These are phyloP conservation scores for Dissoconium aciculare DNA, from an alignment of 2,329 filamentous ascomycete genomes.

Conservation along the genomic window DNA sequence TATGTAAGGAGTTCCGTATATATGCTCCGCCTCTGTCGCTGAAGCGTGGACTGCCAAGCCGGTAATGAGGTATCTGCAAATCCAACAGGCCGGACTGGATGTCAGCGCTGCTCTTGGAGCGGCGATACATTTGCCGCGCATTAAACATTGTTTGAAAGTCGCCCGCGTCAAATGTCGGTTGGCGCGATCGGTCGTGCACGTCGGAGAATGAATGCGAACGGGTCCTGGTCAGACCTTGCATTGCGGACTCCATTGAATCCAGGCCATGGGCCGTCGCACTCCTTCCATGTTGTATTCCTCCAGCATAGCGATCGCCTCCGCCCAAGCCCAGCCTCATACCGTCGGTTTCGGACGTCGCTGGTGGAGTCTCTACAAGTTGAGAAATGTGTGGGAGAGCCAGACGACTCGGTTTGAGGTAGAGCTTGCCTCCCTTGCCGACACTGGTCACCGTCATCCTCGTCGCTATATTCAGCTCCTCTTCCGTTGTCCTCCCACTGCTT, in stretches of 20 bases:
- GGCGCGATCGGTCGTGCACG: slow-evolving; percentile 42
- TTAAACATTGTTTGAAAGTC: slow-evolving; percentile 17
- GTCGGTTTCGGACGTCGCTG: slow-evolving; percentile 14
- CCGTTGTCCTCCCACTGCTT: slow-evolving; percentile 10
- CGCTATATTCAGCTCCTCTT: slow-evolving; percentile 13
- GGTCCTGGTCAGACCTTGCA: slow-evolving; percentile 21
- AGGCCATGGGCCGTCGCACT: too few relatives aligned
- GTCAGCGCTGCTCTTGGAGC: slow-evolving; percentile 19
- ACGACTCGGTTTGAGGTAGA: slow-evolving; percentile 32
- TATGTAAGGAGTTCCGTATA: slow-evolving; percentile 66
- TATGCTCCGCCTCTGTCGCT: slow-evolving; percentile 60
- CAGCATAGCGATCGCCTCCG: too few relatives aligned
- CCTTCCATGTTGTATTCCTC: too few relatives aligned
- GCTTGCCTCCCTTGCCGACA: slow-evolving; percentile 32
- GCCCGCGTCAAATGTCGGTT: slow-evolving; percentile 17
- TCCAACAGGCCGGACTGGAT: slow-evolving; percentile 15
- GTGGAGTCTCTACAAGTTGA: slow-evolving; percentile 18
- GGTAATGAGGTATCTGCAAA: slow-evolving; percentile 59
- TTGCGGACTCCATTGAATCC: too few relatives aligned
- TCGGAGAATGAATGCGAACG: slow-evolving; percentile 63
- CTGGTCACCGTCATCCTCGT: slow-evolving; percentile 30
- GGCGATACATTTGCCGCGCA: slow-evolving; percentile 9
- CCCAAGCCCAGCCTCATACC: too few relatives aligned
- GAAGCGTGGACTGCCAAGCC: slow-evolving; percentile 68
- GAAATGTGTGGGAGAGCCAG: slow-evolving; percentile 10